phyloP scores from a whole-genome alignment of 495 filamentous ascomycete genomes.

The Xylaria intraflava region DNA sequence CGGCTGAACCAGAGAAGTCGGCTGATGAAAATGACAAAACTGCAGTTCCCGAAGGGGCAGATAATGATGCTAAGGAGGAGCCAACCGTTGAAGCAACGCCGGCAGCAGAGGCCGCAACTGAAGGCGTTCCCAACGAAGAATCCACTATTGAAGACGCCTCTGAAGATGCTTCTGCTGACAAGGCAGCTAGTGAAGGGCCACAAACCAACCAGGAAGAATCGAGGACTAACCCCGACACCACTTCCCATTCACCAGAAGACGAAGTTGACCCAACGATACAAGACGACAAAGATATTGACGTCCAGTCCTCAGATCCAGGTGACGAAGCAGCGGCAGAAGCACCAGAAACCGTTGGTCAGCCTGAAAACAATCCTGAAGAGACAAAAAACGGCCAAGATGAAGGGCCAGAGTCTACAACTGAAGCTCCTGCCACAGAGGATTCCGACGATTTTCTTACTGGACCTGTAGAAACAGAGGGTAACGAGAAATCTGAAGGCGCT shows the following conservation, averaged over 20 bases:
- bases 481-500: not conserved
- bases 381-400: not conserved
- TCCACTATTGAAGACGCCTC: not conserved
- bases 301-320: not conserved
- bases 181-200: not conserved
- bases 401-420: not conserved
- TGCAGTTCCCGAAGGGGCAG: not conserved
- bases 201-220: not conserved
- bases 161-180: not conserved
- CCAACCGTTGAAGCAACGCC: not conserved
- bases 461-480: not conserved
- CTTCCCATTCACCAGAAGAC: constrained; percentile 6
- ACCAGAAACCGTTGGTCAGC: constrained; percentile 12
- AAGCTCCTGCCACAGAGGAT: not conserved
- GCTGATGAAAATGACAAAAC: not conserved
- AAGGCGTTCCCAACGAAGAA: not conserved
- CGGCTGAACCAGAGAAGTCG: not conserved
- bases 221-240: not conserved
- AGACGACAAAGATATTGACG: constrained; percentile 7
- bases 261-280: not conserved
- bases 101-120: not conserved
- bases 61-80: not conserved
- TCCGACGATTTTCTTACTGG: not conserved
- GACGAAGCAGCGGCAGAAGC: not conserved
- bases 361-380: not conserved